A percentile compares a stretch with the other conserved stretches of the same genome.
Evolutionary conservation across 495 filamentous ascomycete genomes (phyloP).

Genomic region (Cercophora newfieldiana): DNA sequence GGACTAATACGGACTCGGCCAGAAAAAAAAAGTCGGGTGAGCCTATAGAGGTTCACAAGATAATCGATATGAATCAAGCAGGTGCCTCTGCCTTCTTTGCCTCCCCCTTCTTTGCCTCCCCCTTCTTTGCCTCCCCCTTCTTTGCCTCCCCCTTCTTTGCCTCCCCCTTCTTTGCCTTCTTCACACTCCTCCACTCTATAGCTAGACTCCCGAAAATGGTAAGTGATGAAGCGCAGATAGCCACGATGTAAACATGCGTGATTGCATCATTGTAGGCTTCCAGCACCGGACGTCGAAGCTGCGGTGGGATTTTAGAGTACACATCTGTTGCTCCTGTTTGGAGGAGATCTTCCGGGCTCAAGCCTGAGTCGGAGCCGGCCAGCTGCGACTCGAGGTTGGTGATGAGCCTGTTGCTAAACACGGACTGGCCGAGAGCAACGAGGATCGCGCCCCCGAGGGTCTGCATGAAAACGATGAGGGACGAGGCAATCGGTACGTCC

Average conservation of each 20-base stretch:
- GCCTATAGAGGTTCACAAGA: no score
- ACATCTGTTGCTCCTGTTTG: not conserved
- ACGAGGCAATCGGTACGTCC: conserved; percentile 59
- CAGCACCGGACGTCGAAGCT: not conserved
- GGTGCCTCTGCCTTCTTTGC: no score
- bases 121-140: no score
- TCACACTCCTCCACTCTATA: conserved; percentile 9
- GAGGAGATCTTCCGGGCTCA: not conserved
- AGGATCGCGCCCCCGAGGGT: conserved; percentile 61
- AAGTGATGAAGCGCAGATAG: conserved; percentile 1
- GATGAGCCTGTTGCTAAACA: conserved; percentile 55
- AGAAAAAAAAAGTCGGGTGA: no score
- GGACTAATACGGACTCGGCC: no score
- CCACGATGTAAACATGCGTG: conserved; percentile 4
- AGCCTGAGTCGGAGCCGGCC: not conserved
- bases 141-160: no score
- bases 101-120: no score
- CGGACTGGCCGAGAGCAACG: conserved; percentile 54
- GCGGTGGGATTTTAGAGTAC: not conserved
- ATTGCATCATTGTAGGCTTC: conserved; percentile 6
- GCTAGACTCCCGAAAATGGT: conserved; percentile 4
- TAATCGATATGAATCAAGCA: no score
- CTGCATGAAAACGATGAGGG: conserved; percentile 60
- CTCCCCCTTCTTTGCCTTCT: not conserved
- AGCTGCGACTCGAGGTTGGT: conserved; percentile 1